Conservation (phyloP, 345 rosid species). For the Excoecaria agallocha region DNA sequence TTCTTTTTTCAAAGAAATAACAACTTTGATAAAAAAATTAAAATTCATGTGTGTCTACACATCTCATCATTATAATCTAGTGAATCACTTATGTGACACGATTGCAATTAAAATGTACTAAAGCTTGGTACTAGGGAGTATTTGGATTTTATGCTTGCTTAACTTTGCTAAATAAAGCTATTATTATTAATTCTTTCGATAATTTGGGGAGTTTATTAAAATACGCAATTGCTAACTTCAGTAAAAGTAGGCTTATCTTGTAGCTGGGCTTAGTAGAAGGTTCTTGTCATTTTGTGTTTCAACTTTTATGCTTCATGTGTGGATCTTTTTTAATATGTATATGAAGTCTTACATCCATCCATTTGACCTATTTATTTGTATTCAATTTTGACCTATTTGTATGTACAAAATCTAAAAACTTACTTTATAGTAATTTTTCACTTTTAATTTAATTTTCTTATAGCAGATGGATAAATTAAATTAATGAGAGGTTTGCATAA, state of each 20-base stretch:
- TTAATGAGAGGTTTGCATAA: too few species aligned
- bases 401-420: not conserved
- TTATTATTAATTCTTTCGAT: not conserved
- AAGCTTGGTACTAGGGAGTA: slow-evolving; percentile 98
- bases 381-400: not conserved
- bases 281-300: slow-evolving; percentile 63
- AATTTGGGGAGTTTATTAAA: slow-evolving; percentile 1
- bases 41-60: not conserved
- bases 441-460: too few species aligned
- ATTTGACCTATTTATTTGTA: not conserved
- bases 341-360: slow-evolving; percentile 43
- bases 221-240: slow-evolving; percentile 29
- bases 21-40: not conserved
- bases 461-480: too few species aligned
- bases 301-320: slow-evolving; percentile 69
- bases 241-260: slow-evolving; percentile 65
- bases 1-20: not conserved
- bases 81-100: slow-evolving; percentile 18
- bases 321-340: slow-evolving; percentile 60
- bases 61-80: slow-evolving; percentile 7
- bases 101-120: slow-evolving; percentile 62
- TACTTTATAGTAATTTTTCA: not conserved
- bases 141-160: slow-evolving; percentile 70
- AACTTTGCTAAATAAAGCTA: slow-evolving; percentile 57
- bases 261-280: slow-evolving; percentile 84